These are phyloP conservation scores for Tuber umbilicatum DNA, from an alignment of 495 filamentous ascomycete genomes.

Conservation along the genomic window DNA sequence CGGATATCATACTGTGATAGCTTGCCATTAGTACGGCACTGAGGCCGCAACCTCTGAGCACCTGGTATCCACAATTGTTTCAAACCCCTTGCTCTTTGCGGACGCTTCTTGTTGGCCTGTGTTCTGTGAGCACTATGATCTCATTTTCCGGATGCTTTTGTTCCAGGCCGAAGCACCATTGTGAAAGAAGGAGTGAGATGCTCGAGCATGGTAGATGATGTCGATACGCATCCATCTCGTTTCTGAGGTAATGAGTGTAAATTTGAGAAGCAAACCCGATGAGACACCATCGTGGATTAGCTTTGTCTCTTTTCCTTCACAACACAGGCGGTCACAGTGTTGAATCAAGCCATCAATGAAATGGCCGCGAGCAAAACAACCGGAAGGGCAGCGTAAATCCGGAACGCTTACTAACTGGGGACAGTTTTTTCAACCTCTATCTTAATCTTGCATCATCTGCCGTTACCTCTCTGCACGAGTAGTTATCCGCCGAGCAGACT, in stretches of 20 bases:
- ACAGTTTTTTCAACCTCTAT: constrained; percentile 33
- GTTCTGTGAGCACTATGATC: constrained; percentile 19
- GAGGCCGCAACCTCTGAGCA: not conserved
- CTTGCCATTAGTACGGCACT: not conserved
- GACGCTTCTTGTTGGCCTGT: constrained; percentile 24
- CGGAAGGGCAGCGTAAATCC: constrained; percentile 37
- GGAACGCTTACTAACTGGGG: constrained; percentile 36
- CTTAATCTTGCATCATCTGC: constrained; percentile 41
- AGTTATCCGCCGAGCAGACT: constrained; percentile 35
- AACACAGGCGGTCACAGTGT: not conserved
- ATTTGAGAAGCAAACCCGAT: constrained; percentile 2
- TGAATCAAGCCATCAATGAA: constrained; percentile 1
- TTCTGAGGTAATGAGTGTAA: constrained; percentile 18
- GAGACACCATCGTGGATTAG: not conserved
- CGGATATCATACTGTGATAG: too few species aligned
- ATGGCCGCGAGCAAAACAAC: constrained; percentile 19
- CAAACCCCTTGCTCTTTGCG: constrained; percentile 37
- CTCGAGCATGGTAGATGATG: constrained; percentile 17
- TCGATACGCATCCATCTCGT: constrained; percentile 28
- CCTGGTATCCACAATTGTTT: constrained; percentile 14
- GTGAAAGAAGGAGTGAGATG: not conserved
- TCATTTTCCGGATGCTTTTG: constrained; percentile 23
- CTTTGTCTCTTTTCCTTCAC: not conserved
- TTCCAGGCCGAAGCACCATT: constrained; percentile 12
- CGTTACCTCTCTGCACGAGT: constrained; percentile 38